Conservation (phyloP, 2,329 filamentous ascomycete species). For the Trichoderma guizhouense region DNA sequence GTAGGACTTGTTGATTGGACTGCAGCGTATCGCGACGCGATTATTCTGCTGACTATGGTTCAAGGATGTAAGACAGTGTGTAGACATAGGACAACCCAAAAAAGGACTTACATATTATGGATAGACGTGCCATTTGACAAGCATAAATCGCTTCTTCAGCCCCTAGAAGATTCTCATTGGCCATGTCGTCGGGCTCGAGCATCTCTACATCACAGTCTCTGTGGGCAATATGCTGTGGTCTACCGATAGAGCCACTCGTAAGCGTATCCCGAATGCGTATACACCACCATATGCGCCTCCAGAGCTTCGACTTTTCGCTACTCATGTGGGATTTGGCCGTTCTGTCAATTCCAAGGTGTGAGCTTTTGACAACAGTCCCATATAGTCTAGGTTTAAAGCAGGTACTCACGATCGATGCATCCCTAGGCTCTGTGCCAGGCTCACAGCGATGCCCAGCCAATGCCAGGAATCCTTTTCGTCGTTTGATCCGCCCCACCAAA, state of each 20-base stretch:
- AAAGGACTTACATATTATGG: neutral
- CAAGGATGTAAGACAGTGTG: neutral
- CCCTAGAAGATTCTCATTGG: neutral
- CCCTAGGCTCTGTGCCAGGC: neutral
- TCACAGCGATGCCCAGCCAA: neutral
- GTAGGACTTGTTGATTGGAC: neutral
- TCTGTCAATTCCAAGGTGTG: neutral
- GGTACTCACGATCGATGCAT: constrained; percentile 6
- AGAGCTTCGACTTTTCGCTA: neutral
- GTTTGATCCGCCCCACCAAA: constrained; percentile 1
- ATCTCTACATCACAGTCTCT: neutral
- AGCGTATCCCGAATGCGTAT: neutral
- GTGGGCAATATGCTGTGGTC: neutral
- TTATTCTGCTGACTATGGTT: neutral
- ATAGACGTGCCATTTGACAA: neutral
- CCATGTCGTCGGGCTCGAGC: neutral
- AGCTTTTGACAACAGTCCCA: neutral
- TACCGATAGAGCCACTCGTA: neutral
- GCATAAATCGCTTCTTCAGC: neutral
- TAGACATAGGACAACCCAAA: neutral
- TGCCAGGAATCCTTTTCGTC: constrained; percentile 6
- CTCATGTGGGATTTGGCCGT: constrained; percentile 4
- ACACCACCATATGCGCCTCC: constrained; percentile 4
- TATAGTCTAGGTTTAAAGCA: fast-evolving
- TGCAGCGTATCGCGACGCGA: neutral